Evolutionary conservation across 805 yeast genomes (phyloP), one percentile per base, ranked within the genome.

Genomic region (Metschnikowia borealis): DNA sequence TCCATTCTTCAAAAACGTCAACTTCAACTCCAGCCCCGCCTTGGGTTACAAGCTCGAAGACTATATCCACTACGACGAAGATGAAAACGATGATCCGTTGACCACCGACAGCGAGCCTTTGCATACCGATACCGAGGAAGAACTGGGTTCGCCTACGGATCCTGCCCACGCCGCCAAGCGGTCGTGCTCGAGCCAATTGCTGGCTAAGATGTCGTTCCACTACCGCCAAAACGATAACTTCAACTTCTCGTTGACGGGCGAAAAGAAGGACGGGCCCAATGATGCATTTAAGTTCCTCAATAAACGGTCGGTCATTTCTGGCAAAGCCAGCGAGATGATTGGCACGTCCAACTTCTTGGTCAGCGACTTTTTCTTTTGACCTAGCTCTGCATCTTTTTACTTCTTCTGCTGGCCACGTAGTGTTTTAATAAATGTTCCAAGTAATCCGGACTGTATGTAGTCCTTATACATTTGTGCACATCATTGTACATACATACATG

Each of bases 241-340:
- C 48, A 70, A 67, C 50, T 64, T 71, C 40, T 68, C 73, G 21
- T 58, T 64, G 54, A 55, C 59, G 43, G 60, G 55, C 38, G 52
- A 42, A 31, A 34, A 50, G 46, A 44, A 39, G 20, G 47, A 55
- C 39, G 59, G 58, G 37, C 58, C 58, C 6, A 56, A 65, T 47
- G 71, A 70, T 46, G 56, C 68, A 31, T 62, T 60, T 45, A 67
- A 63, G 55, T 61, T 69, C 38, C 61, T 73, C 55, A 73, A 70
- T 52, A 66, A 65, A 46, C 57, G 67, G 46, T 66, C 72, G 37
- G 62, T 73, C 44, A 56, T 72, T 39, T 59, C 69, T 31, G 77
- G 77, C 42, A 69, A 65, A 54, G 74, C 75, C 47, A 70, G 74
- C 50, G 77, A 73, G 60, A 73, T 73, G 73, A 68, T 74, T 48